A percentile compares a stretch with the other conserved stretches of the same genome.
Evolutionary conservation across 306 rosid genomes (phyloP).

Genomic region (Dalbergia cochinchinensis): DNA sequence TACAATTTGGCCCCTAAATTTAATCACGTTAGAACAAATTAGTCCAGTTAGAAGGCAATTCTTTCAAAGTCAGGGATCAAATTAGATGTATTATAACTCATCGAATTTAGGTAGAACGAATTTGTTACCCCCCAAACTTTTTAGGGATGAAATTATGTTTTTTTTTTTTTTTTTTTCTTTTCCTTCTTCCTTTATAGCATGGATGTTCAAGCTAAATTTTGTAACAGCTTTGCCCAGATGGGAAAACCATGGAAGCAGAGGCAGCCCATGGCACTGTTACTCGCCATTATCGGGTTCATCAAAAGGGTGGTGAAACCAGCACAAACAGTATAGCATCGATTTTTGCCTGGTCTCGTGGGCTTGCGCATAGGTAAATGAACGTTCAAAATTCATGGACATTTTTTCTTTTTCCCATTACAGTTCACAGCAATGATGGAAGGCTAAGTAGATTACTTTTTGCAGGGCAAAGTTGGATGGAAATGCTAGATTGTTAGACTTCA

Average conservation of each 20-base stretch:
- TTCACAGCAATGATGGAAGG: slow-evolving; percentile 6
- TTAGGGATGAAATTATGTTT: too few species aligned
- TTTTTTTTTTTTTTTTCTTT: too few species aligned
- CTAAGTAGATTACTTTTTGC: slow-evolving; percentile 29
- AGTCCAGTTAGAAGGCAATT: too few species aligned
- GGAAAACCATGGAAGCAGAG: slow-evolving; percentile 97
- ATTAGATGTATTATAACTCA: too few species aligned
- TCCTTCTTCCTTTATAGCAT: slow-evolving; percentile 4
- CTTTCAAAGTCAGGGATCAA: too few species aligned
- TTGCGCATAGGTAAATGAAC: slow-evolving; percentile 76
- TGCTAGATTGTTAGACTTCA: slow-evolving; percentile 69
- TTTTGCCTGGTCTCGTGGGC: slow-evolving; percentile 97
- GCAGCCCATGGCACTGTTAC: slow-evolving; percentile 99
- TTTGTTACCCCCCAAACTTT: too few species aligned
- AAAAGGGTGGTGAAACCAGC: slow-evolving; percentile 97
- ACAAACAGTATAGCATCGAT: slow-evolving; percentile 98
- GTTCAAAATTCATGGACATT: background rate
- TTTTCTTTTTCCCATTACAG: slow-evolving; percentile 6
- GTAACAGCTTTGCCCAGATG: slow-evolving; percentile 90
- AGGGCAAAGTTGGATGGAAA: slow-evolving; percentile 97
- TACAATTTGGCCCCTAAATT: too few species aligned
- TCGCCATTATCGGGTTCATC: slow-evolving; percentile 92
- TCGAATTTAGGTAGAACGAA: too few species aligned
- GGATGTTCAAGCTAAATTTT: slow-evolving; percentile 33
- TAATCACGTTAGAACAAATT: too few species aligned